Conservation (phyloP, 768 basidiomycete species). For the Pleurotus platypus region DNA sequence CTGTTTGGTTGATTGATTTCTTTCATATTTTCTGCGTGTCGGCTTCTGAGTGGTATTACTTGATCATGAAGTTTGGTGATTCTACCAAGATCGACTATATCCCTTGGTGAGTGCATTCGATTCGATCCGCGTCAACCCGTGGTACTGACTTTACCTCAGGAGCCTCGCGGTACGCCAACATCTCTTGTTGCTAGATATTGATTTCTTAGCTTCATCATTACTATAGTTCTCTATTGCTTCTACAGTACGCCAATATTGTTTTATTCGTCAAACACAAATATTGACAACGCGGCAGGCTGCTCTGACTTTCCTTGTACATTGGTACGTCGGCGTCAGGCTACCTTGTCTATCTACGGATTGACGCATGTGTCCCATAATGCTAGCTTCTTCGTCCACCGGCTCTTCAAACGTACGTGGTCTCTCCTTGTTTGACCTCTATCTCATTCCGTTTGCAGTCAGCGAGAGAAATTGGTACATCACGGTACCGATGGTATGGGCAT, state of each 20-base stretch:
- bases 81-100: conserved; percentile 7
- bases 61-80: conserved; percentile 8
- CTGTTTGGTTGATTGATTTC: conserved; percentile 5
- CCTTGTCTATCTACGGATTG: too few species aligned
- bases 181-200: neutral
- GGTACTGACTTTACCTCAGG: neutral
- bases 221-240: neutral
- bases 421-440: neutral
- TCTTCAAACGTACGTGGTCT: conserved; percentile 30
- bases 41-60: conserved; percentile 5
- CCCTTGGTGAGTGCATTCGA: conserved; percentile 3
- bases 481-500: conserved; percentile 25
- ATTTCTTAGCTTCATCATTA: neutral
- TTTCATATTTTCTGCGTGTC: conserved; percentile 7
- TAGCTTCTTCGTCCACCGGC: conserved; percentile 36
- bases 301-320: conserved; percentile 9
- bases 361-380: too few species aligned
- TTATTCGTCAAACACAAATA: too few species aligned
- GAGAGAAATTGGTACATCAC: conserved; percentile 28
- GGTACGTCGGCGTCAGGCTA: neutral
- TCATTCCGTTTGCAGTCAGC: conserved; percentile 25
- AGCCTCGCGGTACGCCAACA: conserved; percentile 5
- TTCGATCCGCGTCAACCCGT: neutral
- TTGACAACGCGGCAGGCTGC: neutral
- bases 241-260: too few species aligned